A percentile compares a stretch with the other conserved stretches of the same genome.
These are phyloP conservation scores for Apiotrichum veenhuisii DNA, from an alignment of 1,284 basidiomycete species.

Conservation along the genomic window DNA sequence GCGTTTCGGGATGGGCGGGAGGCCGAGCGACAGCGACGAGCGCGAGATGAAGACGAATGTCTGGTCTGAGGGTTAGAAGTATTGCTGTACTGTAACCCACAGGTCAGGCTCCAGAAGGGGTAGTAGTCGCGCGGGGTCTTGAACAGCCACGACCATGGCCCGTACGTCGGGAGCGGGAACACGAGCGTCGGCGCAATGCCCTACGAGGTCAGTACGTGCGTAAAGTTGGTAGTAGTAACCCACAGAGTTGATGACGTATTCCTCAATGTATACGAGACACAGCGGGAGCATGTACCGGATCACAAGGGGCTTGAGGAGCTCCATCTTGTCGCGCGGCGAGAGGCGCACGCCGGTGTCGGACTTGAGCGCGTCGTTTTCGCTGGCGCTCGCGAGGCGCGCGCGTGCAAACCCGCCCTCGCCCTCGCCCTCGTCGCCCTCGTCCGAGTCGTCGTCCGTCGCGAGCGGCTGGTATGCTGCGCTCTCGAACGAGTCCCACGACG, in stretches of 20 bases:
- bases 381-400: background rate
- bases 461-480: conserved; percentile 26
- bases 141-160: conserved; percentile 70
- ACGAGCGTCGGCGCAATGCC: conserved; percentile 86
- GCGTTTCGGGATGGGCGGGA: conserved; percentile 72
- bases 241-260: conserved; percentile 88
- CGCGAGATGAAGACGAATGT: conserved; percentile 93
- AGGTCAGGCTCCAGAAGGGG: conserved; percentile 66
- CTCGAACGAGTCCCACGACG: conserved; percentile 41
- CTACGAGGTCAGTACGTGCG: conserved; percentile 43
- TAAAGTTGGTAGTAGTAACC: conserved; percentile 19
- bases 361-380: conserved; percentile 1
- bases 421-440: conserved; percentile 18
- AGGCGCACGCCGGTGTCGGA: conserved; percentile 41
- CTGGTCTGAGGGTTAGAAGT: conserved; percentile 56
- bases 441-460: conserved; percentile 28
- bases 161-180: conserved; percentile 73
- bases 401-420: background rate
- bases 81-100: conserved; percentile 15
- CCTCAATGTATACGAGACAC: conserved; percentile 62
- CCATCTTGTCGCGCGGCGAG: conserved; percentile 67
- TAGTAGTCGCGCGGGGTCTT: conserved; percentile 88
- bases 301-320: conserved; percentile 67
- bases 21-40: conserved; percentile 79
- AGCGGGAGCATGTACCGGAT: conserved; percentile 59